Percentiles rank a stretch among this genome's conserved stretches.
Conservation (phyloP, 1,284 basidiomycete species). For the Pyrrhoderma lamaoense region DNA sequence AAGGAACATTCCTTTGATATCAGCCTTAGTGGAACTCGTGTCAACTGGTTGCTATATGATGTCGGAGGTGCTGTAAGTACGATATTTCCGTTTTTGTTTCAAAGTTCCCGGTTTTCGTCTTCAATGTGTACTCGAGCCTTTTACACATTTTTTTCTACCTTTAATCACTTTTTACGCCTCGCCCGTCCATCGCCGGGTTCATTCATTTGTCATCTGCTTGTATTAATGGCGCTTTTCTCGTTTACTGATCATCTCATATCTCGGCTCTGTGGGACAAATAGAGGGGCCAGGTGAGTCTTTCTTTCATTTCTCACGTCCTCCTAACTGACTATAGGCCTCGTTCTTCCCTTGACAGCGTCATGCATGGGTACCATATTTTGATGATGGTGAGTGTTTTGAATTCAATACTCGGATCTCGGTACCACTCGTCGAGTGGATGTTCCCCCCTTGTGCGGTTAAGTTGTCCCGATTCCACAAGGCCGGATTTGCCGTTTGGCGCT, state of each 20-base stretch:
- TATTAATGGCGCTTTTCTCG: too few relatives aligned
- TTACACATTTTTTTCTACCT: neutral
- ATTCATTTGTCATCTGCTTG: too few relatives aligned
- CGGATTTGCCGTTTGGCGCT: too few relatives aligned
- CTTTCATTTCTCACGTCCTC: neutral
- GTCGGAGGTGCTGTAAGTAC: constrained; percentile 68
- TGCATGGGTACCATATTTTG: constrained; percentile 76
- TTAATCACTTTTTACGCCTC: neutral
- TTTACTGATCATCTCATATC: neutral
- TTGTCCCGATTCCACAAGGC: too few relatives aligned
- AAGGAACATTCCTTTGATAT: constrained; percentile 69
- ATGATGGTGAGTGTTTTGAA: constrained; percentile 51
- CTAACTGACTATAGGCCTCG: too few relatives aligned
- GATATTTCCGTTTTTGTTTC: constrained; percentile 12
- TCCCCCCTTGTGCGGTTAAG: too few relatives aligned
- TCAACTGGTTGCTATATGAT: constrained; percentile 72
- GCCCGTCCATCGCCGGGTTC: neutral
- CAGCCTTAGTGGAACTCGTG: constrained; percentile 48
- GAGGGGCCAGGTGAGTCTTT: constrained; percentile 20
- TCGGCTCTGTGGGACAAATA: neutral
- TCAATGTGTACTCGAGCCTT: neutral
- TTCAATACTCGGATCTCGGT: too few relatives aligned
- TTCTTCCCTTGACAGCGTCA: constrained; percentile 43
- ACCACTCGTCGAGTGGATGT: too few relatives aligned
- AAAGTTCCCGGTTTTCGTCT: neutral